Evolutionary conservation across 169 alveolate genomes (phyloP), one percentile per base, ranked within the genome.

Genomic region (Plasmodium falciparum): DNA sequence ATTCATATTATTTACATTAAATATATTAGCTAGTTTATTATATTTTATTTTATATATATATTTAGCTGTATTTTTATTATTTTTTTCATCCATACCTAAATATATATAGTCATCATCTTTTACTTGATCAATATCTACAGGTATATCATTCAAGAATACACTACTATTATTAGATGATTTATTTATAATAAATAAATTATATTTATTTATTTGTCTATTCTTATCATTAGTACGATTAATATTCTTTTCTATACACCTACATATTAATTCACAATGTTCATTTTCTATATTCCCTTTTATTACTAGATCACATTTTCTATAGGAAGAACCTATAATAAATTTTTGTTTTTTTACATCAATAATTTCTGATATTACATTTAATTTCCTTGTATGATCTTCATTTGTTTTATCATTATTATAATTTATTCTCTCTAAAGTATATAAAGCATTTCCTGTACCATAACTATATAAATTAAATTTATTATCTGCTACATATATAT

Each of bases 241-340:
- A 66, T 78, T 78, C 54, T 78, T 78, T 45, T 78, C 73, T 13
- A 78, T 78, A 66, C 89, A 78, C 54, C 54, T 78, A 58, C 89
- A 78, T 20, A 78, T 58, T 58, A 78, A 65, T 63, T 78, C 89
- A 45, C 89, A 78, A 15, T 78, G 89, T 66, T 78, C 89, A 49
- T 71, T 71, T 78, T 78, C 89, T 3, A 78, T 78, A 22, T 78
- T 52, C n/a, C 89, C 89, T 39, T 71, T 66, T 13, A 78, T 26
- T 6, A 78, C 89, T 52, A 78, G 29, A 70, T 78, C 89, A 70
- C 89, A 78, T 70, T 78, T 78, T 17, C 72, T 78, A 58, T 59
- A 49, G 26, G 89, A 78, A 1, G 89, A 78, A 6, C 89, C 89
- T 26, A 78, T 78, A 17, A 78, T 59, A 78, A 78, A 78, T 66